Percentiles rank a stretch among this genome's conserved stretches.
These are phyloP conservation scores for Calonectria pseudoreteaudii DNA, from an alignment of 2,329 filamentous ascomycete species.

Conservation along the genomic window DNA sequence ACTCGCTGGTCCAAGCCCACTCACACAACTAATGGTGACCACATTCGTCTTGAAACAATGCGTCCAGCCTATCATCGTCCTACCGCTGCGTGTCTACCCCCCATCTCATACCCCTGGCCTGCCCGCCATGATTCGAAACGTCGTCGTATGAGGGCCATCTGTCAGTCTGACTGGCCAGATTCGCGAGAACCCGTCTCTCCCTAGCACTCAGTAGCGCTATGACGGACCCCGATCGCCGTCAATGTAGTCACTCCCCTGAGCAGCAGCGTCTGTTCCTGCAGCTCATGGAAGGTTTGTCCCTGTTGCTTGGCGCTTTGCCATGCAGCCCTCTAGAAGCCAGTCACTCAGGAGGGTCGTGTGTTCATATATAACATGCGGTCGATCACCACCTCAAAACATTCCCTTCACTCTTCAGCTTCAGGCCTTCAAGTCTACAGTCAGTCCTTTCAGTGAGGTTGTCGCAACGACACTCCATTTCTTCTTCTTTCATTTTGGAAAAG, in stretches of 20 bases:
- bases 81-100: constrained; percentile 31
- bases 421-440: constrained; percentile 42
- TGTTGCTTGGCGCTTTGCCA: constrained; percentile 20
- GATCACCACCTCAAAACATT: constrained; percentile 25
- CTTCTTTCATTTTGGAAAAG: constrained; percentile 38
- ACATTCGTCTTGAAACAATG: constrained; percentile 44
- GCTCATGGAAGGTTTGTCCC: constrained; percentile 22
- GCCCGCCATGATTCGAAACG: constrained; percentile 55
- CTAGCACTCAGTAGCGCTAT: constrained; percentile 39
- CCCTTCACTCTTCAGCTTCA: constrained; percentile 39
- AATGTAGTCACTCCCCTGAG: constrained; percentile 19
- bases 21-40: constrained; percentile 40
- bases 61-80: constrained; percentile 46
- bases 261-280: constrained; percentile 35
- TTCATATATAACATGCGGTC: constrained; percentile 42
- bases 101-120: constrained; percentile 45
- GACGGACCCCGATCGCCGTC: constrained; percentile 33
- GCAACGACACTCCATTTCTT: constrained; percentile 44
- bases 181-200: constrained; percentile 42
- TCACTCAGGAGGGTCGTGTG: constrained; percentile 28
- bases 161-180: constrained; percentile 39
- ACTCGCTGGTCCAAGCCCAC: constrained; percentile 36
- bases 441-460: constrained; percentile 46
- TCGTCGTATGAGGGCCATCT: constrained; percentile 36
- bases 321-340: constrained; percentile 28